Evolutionary conservation across 306 rosid genomes (phyloP), one percentile per base, ranked within the genome.

Genomic region (Rosa multiflora): DNA sequence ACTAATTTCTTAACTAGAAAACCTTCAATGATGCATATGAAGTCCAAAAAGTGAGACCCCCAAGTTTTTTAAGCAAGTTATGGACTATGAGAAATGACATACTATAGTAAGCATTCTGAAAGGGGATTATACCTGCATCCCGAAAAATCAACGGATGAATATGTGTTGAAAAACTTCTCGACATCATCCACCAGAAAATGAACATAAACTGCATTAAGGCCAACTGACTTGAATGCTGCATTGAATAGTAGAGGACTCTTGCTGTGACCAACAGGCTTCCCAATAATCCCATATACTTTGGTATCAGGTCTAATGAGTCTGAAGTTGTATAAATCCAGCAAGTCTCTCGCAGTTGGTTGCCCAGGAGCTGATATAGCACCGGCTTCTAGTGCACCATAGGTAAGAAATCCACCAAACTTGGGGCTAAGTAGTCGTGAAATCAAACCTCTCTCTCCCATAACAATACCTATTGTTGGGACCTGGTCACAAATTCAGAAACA

Each of bases 221-320:
- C 83, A 32, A 80, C 83, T 8, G 81, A 73, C 47, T 87, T 87
- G 85, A 77, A 87, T 26, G 90, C 86, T 39, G 86, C 77, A 79
- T 84, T 87, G 86, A 76, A 84, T 67, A 82, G 67, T 53, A 87
- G 86, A 26, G 90, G 90, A 77, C 90, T 84, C 75, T 87, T 87
- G 85, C 88, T 84, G 69, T 87, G 88, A 68, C 88, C 85, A 10
- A 87, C 88, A 48, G 88, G 90, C 86, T 87, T 84, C 56, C 88
- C 88, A 55, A 87, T 77, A 23, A 82, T 69, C 35, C 90, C 90
- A 74, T 81, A 87, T 1, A 87, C 83, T 77, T 77, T 82, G 42
- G 88, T 87, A 52, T 87, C 85, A 35, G 86, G 81, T 18, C 72
- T 77, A 42, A 84, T 79, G 8, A 84, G 84, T 82, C 86, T 82